A percentile compares a stretch with the other conserved stretches of the same genome.
These are phyloP conservation scores for Botryosphaeria dothidea DNA, from an alignment of 2,329 filamentous ascomycete species.

Conservation along the genomic window DNA sequence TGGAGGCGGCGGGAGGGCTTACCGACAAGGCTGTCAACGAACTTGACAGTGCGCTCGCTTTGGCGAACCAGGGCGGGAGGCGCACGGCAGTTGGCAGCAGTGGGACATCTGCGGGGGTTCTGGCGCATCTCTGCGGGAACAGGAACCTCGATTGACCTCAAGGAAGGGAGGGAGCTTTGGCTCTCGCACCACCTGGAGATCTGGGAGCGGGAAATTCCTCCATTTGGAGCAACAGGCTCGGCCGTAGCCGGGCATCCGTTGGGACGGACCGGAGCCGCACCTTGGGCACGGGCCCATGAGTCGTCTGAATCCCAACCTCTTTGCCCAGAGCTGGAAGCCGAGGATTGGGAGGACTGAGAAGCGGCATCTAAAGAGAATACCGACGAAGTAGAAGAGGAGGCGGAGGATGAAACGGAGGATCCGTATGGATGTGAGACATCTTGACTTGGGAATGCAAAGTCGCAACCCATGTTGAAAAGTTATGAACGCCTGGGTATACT, in stretches of 20 bases:
- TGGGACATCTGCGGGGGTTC: conserved; percentile 59
- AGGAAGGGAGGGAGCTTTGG: conserved; percentile 33
- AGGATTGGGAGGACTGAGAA: conserved; percentile 54
- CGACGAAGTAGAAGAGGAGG: conserved; percentile 74
- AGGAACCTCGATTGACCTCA: conserved; percentile 40
- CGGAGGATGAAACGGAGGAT: conserved; percentile 70
- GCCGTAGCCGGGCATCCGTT: conserved; percentile 28
- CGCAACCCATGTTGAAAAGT: conserved; percentile 39
- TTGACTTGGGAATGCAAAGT: conserved; percentile 27
- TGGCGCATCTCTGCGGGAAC: conserved; percentile 65
- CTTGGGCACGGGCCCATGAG: conserved; percentile 32
- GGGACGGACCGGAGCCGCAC: conserved; percentile 26
- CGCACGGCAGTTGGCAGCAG: conserved; percentile 58
- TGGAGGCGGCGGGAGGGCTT: conserved; percentile 52
- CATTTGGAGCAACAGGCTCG: conserved; percentile 31
- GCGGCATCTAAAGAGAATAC: conserved; percentile 70
- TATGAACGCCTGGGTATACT: conserved; percentile 20
- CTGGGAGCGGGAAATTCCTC: conserved; percentile 29
- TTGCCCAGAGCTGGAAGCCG: conserved; percentile 65
- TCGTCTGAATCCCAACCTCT: conserved; percentile 44
- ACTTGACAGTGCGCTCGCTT: conserved; percentile 88
- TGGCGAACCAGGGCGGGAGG: conserved; percentile 81
- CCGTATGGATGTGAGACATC: conserved; percentile 59
- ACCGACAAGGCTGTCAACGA: conserved; percentile 97
- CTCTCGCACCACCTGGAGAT: conserved; percentile 37